Percentiles rank a stretch among this genome's conserved stretches.
Conservation (phyloP, 768 basidiomycete genomes). For the Peribolospora baueri region DNA sequence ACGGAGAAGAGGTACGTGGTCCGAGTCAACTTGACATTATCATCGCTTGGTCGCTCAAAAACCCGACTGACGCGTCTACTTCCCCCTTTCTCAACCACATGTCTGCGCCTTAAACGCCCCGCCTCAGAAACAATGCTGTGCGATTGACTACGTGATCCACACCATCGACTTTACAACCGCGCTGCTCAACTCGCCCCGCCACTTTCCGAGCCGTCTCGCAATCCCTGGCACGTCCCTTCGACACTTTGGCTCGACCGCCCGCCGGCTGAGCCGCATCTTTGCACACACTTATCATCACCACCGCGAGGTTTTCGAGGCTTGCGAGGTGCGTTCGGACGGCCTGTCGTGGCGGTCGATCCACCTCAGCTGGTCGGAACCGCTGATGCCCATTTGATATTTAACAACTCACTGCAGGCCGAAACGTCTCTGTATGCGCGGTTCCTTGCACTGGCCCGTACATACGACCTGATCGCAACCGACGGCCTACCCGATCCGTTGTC, state of each 20-base stretch:
- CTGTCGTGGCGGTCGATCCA: neutral
- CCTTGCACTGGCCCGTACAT: constrained; percentile 15
- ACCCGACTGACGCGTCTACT: too few relatives aligned
- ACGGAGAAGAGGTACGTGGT: too few relatives aligned
- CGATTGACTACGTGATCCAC: constrained; percentile 84
- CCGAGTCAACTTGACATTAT: too few relatives aligned
- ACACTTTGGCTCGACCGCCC: constrained; percentile 73
- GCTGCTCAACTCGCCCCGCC: constrained; percentile 63
- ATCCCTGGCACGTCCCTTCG: constrained; percentile 56
- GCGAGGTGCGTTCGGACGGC: constrained; percentile 25
- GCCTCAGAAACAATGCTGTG: constrained; percentile 56
- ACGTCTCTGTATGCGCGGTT: constrained; percentile 20
- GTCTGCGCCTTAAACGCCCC: neutral
- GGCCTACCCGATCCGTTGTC: constrained; percentile 8
- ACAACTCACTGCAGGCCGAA: constrained; percentile 12
- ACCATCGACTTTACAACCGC: constrained; percentile 84
- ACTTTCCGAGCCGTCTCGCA: constrained; percentile 31
- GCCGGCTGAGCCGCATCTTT: constrained; percentile 80
- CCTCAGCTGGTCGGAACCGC: neutral
- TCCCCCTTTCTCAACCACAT: neutral
- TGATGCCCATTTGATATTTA: neutral
- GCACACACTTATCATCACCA: constrained; percentile 90
- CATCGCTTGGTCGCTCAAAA: too few relatives aligned
- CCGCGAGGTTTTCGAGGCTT: constrained; percentile 69
- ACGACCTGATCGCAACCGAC: constrained; percentile 12